Evolutionary conservation across 768 basidiomycete genomes (phyloP).

Genomic region (Jaapia argillacea): DNA sequence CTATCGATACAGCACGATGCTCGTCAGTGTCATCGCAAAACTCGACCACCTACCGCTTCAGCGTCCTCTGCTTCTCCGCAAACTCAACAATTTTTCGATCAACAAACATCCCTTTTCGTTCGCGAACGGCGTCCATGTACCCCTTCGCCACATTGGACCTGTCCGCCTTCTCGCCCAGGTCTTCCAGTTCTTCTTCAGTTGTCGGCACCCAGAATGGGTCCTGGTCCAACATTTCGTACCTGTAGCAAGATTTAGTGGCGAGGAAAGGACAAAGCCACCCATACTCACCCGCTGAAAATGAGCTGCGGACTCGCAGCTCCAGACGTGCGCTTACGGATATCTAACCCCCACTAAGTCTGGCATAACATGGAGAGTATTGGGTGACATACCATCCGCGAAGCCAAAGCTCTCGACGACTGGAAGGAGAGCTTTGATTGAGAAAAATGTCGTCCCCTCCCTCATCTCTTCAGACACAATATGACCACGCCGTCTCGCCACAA

Average conservation of each 20-base stretch:
- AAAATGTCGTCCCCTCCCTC: conserved; percentile 95
- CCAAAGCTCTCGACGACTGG: conserved; percentile 98
- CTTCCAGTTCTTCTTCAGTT: conserved; percentile 93
- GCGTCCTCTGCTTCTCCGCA: conserved; percentile 95
- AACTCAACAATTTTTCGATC: conserved; percentile 91
- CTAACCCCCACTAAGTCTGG: conserved; percentile 30
- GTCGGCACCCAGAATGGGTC: conserved; percentile 99
- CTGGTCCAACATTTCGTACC: conserved; percentile 87
- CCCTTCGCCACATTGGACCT: conserved; percentile 85
- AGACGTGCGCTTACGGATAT: conserved; percentile 92
- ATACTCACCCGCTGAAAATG: conserved; percentile 83
- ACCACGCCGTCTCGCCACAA: conserved; percentile 85
- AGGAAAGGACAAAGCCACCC: conserved; percentile 5
- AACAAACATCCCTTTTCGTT: conserved; percentile 92
- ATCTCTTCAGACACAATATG: conserved; percentile 95
- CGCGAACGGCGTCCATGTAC: conserved; percentile 87
- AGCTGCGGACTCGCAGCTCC: conserved; percentile 96
- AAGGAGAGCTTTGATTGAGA: conserved; percentile 81
- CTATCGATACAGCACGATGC: no score
- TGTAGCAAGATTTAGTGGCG: conserved; percentile 19
- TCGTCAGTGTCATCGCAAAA: no score
- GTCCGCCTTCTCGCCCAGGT: conserved; percentile 94
- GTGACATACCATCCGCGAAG: conserved; percentile 78
- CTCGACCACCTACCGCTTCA: conserved; percentile 39
- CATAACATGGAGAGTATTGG: neutral